A percentile compares a stretch with the other conserved stretches of the same genome.
These are phyloP conservation scores for Oryza australiensis DNA, from an alignment of 176 grass and related monocot species.

Conservation along the genomic window DNA sequence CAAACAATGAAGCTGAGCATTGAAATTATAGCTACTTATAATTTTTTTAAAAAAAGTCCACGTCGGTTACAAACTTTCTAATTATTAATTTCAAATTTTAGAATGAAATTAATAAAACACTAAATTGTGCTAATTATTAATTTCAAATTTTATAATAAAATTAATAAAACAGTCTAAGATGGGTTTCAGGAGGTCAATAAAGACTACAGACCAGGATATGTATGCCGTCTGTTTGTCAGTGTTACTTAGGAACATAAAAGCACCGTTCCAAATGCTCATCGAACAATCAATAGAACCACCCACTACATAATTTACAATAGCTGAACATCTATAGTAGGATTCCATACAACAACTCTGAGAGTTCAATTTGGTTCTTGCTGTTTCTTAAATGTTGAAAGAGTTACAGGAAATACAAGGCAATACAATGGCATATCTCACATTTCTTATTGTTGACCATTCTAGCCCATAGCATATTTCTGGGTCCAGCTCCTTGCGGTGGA, in stretches of 20 bases:
- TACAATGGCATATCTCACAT: not conserved
- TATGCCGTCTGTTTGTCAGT: not conserved
- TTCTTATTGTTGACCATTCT: constrained; percentile 6
- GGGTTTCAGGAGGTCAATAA: too few relatives aligned
- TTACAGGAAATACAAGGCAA: not conserved
- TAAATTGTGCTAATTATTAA: too few relatives aligned
- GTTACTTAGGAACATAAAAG: not conserved
- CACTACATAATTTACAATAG: constrained; percentile 5
- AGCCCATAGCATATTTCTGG: constrained; percentile 85
- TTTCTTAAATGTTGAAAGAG: not conserved
- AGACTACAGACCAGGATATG: too few relatives aligned
- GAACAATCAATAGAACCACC: constrained; percentile 8
- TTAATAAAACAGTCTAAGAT: too few relatives aligned
- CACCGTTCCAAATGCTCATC: not conserved
- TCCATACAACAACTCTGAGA: not conserved
- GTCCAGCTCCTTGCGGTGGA: constrained; percentile 72
- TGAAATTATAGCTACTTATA: too few relatives aligned
- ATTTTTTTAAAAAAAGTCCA: too few relatives aligned
- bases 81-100: too few relatives aligned
- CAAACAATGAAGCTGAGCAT: too few relatives aligned
- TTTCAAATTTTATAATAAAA: too few relatives aligned
- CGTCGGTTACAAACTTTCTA: too few relatives aligned
- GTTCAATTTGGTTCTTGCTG: not conserved
- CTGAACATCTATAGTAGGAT: not conserved
- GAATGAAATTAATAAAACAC: too few relatives aligned